Base-by-base conservation (phyloP, 345 rosid species). In the Salix udensis region DNA sequence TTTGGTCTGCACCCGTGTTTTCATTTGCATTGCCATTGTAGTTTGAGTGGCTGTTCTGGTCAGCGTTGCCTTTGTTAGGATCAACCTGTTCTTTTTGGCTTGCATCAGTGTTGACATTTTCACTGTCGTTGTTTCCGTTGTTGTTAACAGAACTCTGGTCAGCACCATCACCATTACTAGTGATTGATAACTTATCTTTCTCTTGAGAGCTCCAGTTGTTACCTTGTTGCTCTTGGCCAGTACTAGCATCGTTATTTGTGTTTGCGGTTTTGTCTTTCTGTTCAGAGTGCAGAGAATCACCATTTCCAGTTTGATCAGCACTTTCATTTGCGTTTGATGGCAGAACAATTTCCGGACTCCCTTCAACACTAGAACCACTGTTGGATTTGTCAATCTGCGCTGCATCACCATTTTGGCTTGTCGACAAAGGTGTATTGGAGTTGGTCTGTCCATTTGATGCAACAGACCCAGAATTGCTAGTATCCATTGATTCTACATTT, bases 61-160 rank as follows among this genome's bases (percentile, higher is more conserved):
- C 71, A 58, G 42, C 60, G 28, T 61, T 65, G 52, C 67, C 66
- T 9, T 80, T 65, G 28, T 60, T 31, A 9, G 76, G 40, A 66
- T 76, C 76, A 58, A 37, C 64, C 65, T 72, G 73, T 34, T 82
- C 84, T 39, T 80, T 87, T 80, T 81, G 81, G 78, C 78, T 81
- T 62, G 69, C 79, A 50, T 77, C 83, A 68, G 58, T 62, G n/a
- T 79, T 74, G 48, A 60, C 23, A 55, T 73, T 46, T 52, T 19
- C 28, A 34, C 65, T 58, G 26, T 65, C 36, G 6, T 67, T 60
- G 36, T 23, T 44, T 31, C 30, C 67, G 50, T 66, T 75, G 75
- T 50, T 42, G 2, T 34, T 28, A 68, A 19, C 65, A 60, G 55
- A 36, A 53, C 50, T 74, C 18, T 74, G 46, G 31, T 50, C 48